A percentile compares a stretch with the other conserved stretches of the same genome.
Conservation (phyloP, 495 filamentous ascomycete genomes). For the Talaromyces proteolyticus region DNA sequence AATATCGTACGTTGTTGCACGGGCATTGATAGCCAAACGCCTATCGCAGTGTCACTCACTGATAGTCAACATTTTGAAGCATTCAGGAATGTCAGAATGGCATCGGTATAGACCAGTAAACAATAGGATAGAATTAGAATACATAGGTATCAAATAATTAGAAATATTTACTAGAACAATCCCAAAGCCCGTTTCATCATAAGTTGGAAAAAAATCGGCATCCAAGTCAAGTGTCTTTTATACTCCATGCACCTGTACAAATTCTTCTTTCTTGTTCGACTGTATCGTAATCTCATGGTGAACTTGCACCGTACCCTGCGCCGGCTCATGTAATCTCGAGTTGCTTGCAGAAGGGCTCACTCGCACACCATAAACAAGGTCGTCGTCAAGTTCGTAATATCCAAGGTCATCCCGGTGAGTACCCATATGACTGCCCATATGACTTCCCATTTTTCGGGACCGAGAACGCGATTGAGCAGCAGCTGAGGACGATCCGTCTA, state of each 20-base stretch:
- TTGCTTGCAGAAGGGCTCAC: constrained; percentile 4
- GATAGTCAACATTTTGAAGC: no score
- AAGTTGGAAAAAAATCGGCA: no score
- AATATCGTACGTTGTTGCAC: no score
- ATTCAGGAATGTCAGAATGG: no score
- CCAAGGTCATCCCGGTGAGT: not conserved
- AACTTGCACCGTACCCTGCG: constrained; percentile 5
- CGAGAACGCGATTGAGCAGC: not conserved
- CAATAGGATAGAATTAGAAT: no score
- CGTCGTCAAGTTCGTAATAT: constrained; percentile 9
- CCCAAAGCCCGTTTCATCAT: no score
- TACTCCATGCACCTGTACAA: not conserved
- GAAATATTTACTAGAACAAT: not conserved
- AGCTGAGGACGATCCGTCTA: not conserved
- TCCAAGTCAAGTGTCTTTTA: no score
- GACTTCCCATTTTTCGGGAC: constrained; percentile 2
- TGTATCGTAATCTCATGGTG: constrained; percentile 7
- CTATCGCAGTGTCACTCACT: no score
- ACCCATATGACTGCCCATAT: no score
- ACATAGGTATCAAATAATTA: no score
- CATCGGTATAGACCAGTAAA: no score
- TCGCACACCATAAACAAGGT: constrained; percentile 6
- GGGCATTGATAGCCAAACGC: no score
- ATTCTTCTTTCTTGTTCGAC: constrained; percentile 5
- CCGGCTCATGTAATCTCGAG: constrained; percentile 8